phyloP scores from a whole-genome alignment of 805 yeast species.

The Yarrowia osloensis region DNA sequence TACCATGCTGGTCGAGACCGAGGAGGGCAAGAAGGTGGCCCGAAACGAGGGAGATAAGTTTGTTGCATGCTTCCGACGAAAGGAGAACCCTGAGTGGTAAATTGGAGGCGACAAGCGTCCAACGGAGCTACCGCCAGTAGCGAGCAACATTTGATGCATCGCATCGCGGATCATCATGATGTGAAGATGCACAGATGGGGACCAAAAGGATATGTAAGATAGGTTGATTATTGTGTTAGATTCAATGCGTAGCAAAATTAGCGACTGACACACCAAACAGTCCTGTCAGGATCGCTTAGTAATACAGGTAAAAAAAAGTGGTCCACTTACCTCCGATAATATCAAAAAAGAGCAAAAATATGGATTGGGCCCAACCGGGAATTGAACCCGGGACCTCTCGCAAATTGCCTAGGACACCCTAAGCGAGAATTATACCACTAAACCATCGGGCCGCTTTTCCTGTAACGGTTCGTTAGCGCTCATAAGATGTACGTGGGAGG shows the following conservation, averaged over 20 bases:
- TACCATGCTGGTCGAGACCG: slow-evolving; percentile 90
- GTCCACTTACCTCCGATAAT: too few species aligned
- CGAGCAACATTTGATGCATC: too few species aligned
- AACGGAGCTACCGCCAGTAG: too few species aligned
- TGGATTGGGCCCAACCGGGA: slow-evolving; percentile 29
- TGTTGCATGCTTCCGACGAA: slow-evolving; percentile 81
- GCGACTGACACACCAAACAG: too few species aligned
- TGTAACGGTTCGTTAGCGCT: too few species aligned
- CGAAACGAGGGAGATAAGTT: slow-evolving; percentile 86
- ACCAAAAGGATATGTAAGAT: slow-evolving; percentile 4
- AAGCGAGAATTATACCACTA: slow-evolving; percentile 31
- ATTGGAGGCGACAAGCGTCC: background rate
- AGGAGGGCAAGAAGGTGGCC: slow-evolving; percentile 95
- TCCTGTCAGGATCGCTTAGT: too few species aligned
- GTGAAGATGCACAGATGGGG: background rate
- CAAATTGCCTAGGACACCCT: slow-evolving; percentile 30
- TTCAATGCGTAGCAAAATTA: too few species aligned
- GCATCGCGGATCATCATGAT: background rate
- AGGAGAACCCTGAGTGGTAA: slow-evolving; percentile 39
- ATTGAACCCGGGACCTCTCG: slow-evolving; percentile 31
- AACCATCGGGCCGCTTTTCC: slow-evolving; percentile 19
- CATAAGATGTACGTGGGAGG: too few species aligned
- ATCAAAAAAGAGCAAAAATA: background rate
- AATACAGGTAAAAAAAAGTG: background rate
- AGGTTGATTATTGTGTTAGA: background rate